Percentiles rank a stretch among this genome's conserved stretches.
These are phyloP conservation scores for Taphrina confusa DNA, from an alignment of 1,139 yeast genomes.

Conservation along the genomic window DNA sequence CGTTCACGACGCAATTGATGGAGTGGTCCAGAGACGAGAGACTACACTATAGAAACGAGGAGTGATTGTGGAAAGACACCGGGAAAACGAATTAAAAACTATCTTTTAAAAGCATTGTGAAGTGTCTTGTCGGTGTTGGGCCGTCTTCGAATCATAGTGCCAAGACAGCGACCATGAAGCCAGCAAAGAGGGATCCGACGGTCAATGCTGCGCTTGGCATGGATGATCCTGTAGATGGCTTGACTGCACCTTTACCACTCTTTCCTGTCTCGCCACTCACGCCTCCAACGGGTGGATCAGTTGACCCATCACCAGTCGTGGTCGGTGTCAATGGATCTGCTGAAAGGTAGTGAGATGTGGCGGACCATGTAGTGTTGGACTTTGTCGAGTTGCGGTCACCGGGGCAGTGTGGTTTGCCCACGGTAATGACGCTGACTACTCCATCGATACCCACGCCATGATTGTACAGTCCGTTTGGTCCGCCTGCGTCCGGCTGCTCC, in stretches of 20 bases:
- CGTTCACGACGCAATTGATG: neutral
- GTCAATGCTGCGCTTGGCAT: slow-evolving; percentile 9
- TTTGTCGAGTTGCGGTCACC: neutral
- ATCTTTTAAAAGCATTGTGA: neutral
- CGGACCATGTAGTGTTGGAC: neutral
- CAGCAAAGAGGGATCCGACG: neutral
- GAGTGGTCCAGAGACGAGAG: neutral
- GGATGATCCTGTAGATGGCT: neutral
- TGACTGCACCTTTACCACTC: neutral
- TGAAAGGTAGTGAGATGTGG: neutral
- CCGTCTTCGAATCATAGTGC: slow-evolving; percentile 2
- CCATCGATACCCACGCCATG: slow-evolving; percentile 9
- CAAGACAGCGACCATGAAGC: slow-evolving; percentile 3
- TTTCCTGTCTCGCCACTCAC: neutral
- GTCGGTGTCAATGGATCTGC: too few relatives aligned
- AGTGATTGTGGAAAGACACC: neutral
- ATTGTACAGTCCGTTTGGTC: neutral
- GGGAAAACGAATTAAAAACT: too few relatives aligned
- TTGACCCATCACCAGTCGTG: neutral
- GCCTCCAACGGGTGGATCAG: neutral
- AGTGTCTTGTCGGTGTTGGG: neutral
- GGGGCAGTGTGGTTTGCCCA: slow-evolving; percentile 8
- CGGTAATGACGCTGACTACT: slow-evolving; percentile 5
- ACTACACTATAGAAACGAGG: neutral
- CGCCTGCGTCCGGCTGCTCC: slow-evolving; percentile 3